Evolutionary conservation across 768 basidiomycete species (phyloP).

Genomic region (Astraeus odoratus): DNA sequence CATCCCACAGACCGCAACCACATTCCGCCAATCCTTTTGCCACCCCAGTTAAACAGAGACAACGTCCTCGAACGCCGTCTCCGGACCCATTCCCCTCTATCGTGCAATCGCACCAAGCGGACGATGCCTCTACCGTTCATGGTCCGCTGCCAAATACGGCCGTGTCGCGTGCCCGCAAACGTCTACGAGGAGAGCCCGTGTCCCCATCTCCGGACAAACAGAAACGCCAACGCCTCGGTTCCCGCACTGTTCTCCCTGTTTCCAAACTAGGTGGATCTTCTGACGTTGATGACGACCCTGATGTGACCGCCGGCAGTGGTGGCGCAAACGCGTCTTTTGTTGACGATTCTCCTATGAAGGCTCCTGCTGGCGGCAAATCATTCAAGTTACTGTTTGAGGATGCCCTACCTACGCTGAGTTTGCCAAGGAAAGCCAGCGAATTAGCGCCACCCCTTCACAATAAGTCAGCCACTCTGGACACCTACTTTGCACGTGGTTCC

Average conservation of each 20-base stretch:
- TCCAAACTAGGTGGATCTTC: constrained; percentile 25
- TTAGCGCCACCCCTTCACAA: background rate
- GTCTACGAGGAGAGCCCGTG: constrained; percentile 75
- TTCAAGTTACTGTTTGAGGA: constrained; percentile 68
- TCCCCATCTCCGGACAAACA: constrained; percentile 78
- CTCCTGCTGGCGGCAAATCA: constrained; percentile 44
- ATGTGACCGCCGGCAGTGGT: constrained; percentile 24
- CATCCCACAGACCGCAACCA: constrained; percentile 9
- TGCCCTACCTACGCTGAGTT: constrained; percentile 23
- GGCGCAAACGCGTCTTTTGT: constrained; percentile 44
- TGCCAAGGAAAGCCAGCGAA: constrained; percentile 11
- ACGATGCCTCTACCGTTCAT: constrained; percentile 13
- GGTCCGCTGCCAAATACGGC: constrained; percentile 31
- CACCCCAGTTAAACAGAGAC: constrained; percentile 35
- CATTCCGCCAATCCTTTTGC: constrained; percentile 36
- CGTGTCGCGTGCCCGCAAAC: constrained; percentile 67
- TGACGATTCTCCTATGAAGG: constrained; percentile 67
- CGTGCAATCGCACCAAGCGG: constrained; percentile 11
- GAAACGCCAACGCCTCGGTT: constrained; percentile 55
- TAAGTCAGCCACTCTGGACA: background rate
- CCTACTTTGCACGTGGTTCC: constrained; percentile 1
- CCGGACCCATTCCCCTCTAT: constrained; percentile 38
- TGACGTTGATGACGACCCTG: constrained; percentile 31
- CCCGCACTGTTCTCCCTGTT: constrained; percentile 36
- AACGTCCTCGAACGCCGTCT: constrained; percentile 23